A percentile compares a stretch with the other conserved stretches of the same genome.
phyloP scores from a whole-genome alignment of 192 early-diverging fungal genomes.

The Coemansia sp. region DNA sequence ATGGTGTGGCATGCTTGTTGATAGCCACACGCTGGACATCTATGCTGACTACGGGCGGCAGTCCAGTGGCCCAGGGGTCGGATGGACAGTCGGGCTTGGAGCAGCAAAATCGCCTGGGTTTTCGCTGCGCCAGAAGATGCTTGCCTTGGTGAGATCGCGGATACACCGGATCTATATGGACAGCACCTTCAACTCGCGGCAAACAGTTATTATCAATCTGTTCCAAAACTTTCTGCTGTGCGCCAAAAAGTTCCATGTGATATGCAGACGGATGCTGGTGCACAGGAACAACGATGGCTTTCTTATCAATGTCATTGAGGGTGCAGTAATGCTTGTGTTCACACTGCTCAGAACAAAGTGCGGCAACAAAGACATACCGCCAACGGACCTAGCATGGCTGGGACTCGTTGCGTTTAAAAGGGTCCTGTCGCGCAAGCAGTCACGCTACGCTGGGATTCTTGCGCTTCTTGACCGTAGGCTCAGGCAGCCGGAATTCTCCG shows the following conservation, averaged over 20 bases:
- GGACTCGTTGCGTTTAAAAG: conserved; percentile 54
- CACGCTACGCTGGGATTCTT: conserved; percentile 40
- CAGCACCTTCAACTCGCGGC: conserved; percentile 59
- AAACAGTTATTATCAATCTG: conserved; percentile 70
- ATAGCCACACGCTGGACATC: conserved; percentile 66
- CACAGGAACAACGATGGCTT: conserved; percentile 20
- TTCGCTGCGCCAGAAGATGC: conserved; percentile 55
- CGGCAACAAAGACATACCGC: conserved; percentile 16
- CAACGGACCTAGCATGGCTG: conserved; percentile 47
- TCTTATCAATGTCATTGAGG: conserved; percentile 18
- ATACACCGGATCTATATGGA: conserved; percentile 65
- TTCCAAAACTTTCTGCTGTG: conserved; percentile 74
- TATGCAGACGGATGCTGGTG: conserved; percentile 20
- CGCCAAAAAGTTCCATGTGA: conserved; percentile 66
- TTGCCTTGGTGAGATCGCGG: conserved; percentile 21
- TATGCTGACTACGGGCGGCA: conserved; percentile 69
- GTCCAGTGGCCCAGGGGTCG: conserved; percentile 38
- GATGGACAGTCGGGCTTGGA: conserved; percentile 56
- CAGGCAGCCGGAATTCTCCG: conserved; percentile 17
- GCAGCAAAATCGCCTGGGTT: conserved; percentile 34
- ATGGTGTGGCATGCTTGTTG: conserved; percentile 83
- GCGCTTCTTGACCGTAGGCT: conserved; percentile 13
- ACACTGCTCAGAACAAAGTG: conserved; percentile 31
- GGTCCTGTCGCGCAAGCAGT: conserved; percentile 49
- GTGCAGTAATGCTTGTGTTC: conserved; percentile 20